Conservation (phyloP, 2,329 filamentous ascomycete genomes). For the Aspergillus tubingensis region DNA sequence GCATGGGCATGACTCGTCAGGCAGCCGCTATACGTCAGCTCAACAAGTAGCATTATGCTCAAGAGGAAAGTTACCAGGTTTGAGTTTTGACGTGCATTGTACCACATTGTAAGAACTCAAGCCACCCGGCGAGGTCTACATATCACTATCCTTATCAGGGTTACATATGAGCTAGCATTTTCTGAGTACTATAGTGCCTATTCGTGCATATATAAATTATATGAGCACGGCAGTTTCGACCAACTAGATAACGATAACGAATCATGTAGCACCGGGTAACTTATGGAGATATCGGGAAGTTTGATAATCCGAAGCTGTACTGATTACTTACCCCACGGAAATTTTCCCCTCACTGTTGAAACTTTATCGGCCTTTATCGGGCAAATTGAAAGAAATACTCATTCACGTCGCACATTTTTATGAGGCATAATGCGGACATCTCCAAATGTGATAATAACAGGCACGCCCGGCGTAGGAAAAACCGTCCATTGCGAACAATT, state of each 20-base stretch:
- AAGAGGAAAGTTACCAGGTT: too few species aligned
- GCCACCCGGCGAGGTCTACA: too few species aligned
- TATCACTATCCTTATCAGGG: too few species aligned
- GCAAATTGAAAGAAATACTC: background rate
- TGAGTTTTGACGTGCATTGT: too few species aligned
- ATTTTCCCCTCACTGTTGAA: constrained; percentile 11
- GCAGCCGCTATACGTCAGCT: too few species aligned
- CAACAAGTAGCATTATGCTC: too few species aligned
- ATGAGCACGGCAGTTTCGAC: background rate
- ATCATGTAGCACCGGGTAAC: background rate
- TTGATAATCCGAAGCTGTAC: constrained; percentile 9
- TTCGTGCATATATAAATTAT: background rate
- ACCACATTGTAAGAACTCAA: too few species aligned
- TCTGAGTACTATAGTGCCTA: background rate
- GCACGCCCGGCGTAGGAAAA: constrained; percentile 94
- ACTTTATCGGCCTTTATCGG: background rate
- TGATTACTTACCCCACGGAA: constrained; percentile 22
- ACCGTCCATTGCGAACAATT: constrained; percentile 86
- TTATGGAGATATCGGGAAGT: background rate
- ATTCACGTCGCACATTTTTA: background rate
- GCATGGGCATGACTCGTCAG: too few species aligned
- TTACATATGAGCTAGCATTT: too few species aligned
- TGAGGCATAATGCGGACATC: constrained; percentile 37
- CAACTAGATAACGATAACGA: too few species aligned
- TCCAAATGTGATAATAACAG: constrained; percentile 93